Conservation (phyloP, 257 asterid genomes). For the Nicotiana tabacum region DNA sequence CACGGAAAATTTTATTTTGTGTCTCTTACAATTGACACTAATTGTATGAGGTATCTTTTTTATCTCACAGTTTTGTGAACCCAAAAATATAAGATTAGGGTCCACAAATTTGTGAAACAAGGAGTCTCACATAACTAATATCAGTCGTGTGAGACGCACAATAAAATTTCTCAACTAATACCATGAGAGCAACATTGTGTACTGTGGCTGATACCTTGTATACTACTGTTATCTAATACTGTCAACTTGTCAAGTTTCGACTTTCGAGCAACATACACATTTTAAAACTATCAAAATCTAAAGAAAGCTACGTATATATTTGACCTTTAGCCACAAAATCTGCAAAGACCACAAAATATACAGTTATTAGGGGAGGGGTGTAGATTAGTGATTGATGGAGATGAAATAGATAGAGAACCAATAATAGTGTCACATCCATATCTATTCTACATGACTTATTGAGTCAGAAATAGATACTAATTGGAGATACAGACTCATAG, state of each 20-base stretch:
- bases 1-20: too few species aligned
- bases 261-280: neutral
- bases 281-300: neutral
- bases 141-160: too few species aligned
- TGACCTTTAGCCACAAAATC: neutral
- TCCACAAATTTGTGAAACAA: too few species aligned
- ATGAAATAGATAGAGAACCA: neutral
- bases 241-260: neutral
- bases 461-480: neutral
- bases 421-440: neutral
- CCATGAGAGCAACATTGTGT: neutral
- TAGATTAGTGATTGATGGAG: slow-evolving; percentile 1
- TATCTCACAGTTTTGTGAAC: too few species aligned
- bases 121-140: too few species aligned
- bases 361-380: neutral
- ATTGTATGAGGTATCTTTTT: too few species aligned
- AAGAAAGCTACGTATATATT: neutral
- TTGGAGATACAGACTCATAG: neutral
- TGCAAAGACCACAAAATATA: neutral
- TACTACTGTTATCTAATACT: neutral
- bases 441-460: neutral
- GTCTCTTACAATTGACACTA: too few species aligned
- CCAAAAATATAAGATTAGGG: too few species aligned
- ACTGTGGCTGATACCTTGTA: neutral
- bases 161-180: too few species aligned